These are phyloP conservation scores for Niebla homalea DNA, from an alignment of 495 filamentous ascomycete genomes.

Conservation along the genomic window DNA sequence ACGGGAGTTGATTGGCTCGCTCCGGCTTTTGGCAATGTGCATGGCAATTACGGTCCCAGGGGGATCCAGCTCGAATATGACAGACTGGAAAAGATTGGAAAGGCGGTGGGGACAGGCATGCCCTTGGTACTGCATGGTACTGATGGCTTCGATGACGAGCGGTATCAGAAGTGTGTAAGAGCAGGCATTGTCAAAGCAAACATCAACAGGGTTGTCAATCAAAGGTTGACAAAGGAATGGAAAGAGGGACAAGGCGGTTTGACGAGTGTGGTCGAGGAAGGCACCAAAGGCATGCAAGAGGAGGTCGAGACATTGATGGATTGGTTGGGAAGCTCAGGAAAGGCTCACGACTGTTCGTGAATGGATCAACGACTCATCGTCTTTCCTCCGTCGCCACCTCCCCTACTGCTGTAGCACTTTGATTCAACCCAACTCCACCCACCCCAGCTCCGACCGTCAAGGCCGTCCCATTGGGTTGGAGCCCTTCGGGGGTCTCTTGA, in stretches of 20 bases:
- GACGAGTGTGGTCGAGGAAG: constrained; percentile 59
- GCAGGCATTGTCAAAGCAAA: constrained; percentile 67
- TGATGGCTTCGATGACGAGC: constrained; percentile 57
- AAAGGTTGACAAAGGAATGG: constrained; percentile 51
- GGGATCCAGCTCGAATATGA: constrained; percentile 66
- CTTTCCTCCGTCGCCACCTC: no score
- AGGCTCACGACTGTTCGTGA: constrained; percentile 26
- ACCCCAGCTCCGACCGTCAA: no score
- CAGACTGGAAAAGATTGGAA: constrained; percentile 47
- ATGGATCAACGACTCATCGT: no score
- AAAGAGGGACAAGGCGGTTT: constrained; percentile 52
- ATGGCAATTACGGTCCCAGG: constrained; percentile 65
- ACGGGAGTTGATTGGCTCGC: constrained; percentile 76
- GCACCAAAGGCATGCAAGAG: constrained; percentile 59
- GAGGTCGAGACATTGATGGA: constrained; percentile 65
- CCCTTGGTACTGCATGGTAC: constrained; percentile 66
- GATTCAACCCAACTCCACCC: no score
- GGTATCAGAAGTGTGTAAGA: constrained; percentile 54
- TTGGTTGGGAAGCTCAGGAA: constrained; percentile 52
- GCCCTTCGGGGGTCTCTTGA: no score
- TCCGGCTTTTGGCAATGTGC: constrained; percentile 76
- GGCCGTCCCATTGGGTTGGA: no score
- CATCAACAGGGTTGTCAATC: constrained; percentile 73
- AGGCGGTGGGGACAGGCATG: constrained; percentile 47
- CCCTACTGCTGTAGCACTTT: no score